A percentile compares a stretch with the other conserved stretches of the same genome.
phyloP scores from a whole-genome alignment of 805 yeast genomes.

The Nakazawaea holstii region DNA sequence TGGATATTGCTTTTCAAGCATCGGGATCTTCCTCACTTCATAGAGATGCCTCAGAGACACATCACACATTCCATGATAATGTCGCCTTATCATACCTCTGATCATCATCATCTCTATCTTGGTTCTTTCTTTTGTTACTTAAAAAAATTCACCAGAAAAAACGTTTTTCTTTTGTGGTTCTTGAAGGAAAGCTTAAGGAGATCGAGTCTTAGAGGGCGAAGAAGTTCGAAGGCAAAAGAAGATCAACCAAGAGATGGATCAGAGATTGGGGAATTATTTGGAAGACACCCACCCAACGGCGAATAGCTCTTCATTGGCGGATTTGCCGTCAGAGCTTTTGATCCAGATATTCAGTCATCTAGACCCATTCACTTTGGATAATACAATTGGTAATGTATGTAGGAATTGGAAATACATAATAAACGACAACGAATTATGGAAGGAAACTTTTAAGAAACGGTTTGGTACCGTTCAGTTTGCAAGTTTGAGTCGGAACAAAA shows the following conservation, averaged over 20 bases:
- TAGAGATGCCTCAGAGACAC: background rate
- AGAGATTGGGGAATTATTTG: background rate
- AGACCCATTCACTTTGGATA: constrained; percentile 37
- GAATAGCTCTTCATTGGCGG: constrained; percentile 12
- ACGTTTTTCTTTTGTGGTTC: too few species aligned
- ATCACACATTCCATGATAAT: constrained; percentile 5
- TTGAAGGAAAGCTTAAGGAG: too few species aligned
- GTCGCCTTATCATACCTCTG: background rate
- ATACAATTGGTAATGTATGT: constrained; percentile 37
- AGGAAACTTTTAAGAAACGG: constrained; percentile 33
- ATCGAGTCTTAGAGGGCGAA: background rate
- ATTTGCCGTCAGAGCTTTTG: constrained; percentile 43
- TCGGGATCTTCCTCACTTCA: background rate
- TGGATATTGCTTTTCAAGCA: constrained; percentile 1
- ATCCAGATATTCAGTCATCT: constrained; percentile 38
- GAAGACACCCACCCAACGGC: background rate
- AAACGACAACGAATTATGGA: constrained; percentile 43
- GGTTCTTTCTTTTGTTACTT: too few species aligned
- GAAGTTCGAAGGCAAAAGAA: background rate
- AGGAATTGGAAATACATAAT: constrained; percentile 40
- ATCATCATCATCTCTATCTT: background rate
- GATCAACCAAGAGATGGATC: background rate
- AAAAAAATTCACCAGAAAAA: too few species aligned
- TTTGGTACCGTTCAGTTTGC: constrained; percentile 38
- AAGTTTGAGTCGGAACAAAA: constrained; percentile 34